A percentile compares a stretch with the other conserved stretches of the same genome.
These are phyloP conservation scores for Excoecaria cochinchinensis DNA, from an alignment of 345 rosid species.

Conservation along the genomic window DNA sequence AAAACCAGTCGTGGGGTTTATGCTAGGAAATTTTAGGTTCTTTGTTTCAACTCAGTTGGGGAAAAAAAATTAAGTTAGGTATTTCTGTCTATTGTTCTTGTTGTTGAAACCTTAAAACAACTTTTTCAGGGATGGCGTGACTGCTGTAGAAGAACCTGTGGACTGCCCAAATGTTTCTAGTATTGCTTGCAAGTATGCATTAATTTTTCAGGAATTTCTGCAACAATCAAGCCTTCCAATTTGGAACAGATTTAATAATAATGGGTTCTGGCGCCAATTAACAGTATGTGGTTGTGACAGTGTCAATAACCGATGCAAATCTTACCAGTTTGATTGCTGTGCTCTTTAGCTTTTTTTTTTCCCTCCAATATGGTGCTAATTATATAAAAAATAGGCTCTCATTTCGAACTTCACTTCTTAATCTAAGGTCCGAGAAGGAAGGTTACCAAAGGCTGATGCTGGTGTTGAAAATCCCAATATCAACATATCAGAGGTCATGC, in stretches of 20 bases:
- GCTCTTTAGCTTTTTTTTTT: not conserved
- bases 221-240: slow-evolving; percentile 69
- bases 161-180: slow-evolving; percentile 88
- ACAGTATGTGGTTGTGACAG: slow-evolving; percentile 47
- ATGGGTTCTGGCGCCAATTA: slow-evolving; percentile 95
- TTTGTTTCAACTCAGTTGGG: not conserved
- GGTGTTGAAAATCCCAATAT: slow-evolving; percentile 45
- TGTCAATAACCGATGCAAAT: not conserved
- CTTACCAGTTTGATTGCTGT: not conserved
- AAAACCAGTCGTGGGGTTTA: slow-evolving; percentile 81
- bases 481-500: slow-evolving; percentile 79
- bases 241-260: slow-evolving; percentile 87
- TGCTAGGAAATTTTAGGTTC: slow-evolving; percentile 93
- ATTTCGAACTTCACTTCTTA: slow-evolving; percentile 7
- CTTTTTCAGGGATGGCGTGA: slow-evolving; percentile 78
- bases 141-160: slow-evolving; percentile 88
- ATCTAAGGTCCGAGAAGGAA: slow-evolving; percentile 91
- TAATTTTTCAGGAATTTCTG: slow-evolving; percentile 74
- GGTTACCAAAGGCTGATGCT: slow-evolving; percentile 41
- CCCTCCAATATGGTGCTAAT: not conserved
- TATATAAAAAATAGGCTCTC: not conserved
- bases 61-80: not conserved
- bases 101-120: slow-evolving; percentile 18
- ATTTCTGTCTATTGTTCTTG: slow-evolving; percentile 18
- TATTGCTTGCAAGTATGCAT: slow-evolving; percentile 69